Conservation (phyloP, 1,284 basidiomycete genomes). For the Cryptococcus hybrid region DNA sequence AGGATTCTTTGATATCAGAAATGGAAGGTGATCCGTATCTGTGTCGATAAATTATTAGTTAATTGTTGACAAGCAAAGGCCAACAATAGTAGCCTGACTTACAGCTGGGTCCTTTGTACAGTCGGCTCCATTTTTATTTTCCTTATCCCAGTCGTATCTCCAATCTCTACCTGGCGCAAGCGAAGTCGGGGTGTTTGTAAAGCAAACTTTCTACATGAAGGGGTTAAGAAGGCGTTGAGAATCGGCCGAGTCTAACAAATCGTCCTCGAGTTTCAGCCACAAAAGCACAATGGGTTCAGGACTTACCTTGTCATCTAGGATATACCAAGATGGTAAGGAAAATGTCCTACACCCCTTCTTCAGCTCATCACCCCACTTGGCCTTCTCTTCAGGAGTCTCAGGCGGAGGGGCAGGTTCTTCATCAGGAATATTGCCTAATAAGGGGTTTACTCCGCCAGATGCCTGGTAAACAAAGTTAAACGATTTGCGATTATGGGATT, state of each 20-base stretch:
- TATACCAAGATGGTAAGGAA: slow-evolving; percentile 17
- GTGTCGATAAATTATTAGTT: neutral
- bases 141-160: slow-evolving; percentile 35
- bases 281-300: neutral
- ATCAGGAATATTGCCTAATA: slow-evolving; percentile 22
- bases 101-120: slow-evolving; percentile 47
- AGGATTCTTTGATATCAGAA: slow-evolving; percentile 32
- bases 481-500: no score
- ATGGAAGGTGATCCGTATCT: slow-evolving; percentile 37
- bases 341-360: slow-evolving; percentile 11
- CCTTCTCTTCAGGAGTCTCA: slow-evolving; percentile 19
- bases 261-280: neutral
- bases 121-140: slow-evolving; percentile 46
- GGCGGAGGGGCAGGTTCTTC: slow-evolving; percentile 10
- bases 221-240: slow-evolving; percentile 28
- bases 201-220: slow-evolving; percentile 26
- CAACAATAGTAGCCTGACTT: slow-evolving; percentile 2
- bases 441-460: neutral
- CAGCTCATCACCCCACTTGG: slow-evolving; percentile 25
- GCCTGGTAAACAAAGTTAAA: no score
- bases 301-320: slow-evolving; percentile 27
- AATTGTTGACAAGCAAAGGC: neutral
- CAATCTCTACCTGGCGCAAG: slow-evolving; percentile 31
- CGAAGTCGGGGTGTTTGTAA: slow-evolving; percentile 32
- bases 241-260: slow-evolving; percentile 5